These are phyloP conservation scores for Lactarius deliciosus DNA, from an alignment of 768 basidiomycete genomes.

Conservation along the genomic window DNA sequence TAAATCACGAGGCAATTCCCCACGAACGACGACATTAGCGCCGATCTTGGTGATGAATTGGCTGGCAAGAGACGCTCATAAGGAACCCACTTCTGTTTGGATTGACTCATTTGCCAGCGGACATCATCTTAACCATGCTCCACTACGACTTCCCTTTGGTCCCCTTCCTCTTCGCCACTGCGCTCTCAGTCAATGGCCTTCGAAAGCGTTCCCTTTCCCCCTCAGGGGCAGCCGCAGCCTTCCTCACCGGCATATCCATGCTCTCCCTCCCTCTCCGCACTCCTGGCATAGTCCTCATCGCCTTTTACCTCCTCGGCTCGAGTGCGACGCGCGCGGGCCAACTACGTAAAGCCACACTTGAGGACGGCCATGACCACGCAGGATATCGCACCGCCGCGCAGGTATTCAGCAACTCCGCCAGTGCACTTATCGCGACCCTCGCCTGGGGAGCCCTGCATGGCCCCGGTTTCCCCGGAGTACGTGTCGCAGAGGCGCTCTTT, in stretches of 20 bases:
- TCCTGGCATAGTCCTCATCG: constrained; percentile 66
- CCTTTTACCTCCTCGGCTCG: constrained; percentile 78
- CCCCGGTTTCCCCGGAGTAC: constrained; percentile 38
- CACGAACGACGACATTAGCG: neutral
- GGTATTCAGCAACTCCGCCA: constrained; percentile 77
- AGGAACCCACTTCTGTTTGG: neutral
- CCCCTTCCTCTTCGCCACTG: constrained; percentile 48
- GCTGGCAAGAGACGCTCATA: neutral
- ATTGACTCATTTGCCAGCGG: neutral
- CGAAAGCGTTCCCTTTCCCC: constrained; percentile 73
- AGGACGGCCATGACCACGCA: constrained; percentile 73
- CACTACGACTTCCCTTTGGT: constrained; percentile 39
- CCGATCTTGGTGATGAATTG: neutral
- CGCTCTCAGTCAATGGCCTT: constrained; percentile 67
- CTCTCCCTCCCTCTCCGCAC: constrained; percentile 65
- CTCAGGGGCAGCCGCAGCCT: constrained; percentile 75
- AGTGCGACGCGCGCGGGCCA: constrained; percentile 87
- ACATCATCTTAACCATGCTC: constrained; percentile 20
- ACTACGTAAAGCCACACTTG: constrained; percentile 67
- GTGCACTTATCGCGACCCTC: constrained; percentile 57
- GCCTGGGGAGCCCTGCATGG: constrained; percentile 65
- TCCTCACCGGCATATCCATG: constrained; percentile 69
- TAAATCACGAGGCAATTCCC: neutral
- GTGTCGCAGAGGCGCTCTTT: constrained; percentile 25
- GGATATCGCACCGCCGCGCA: constrained; percentile 80